Base-by-base conservation (phyloP, 2,329 filamentous ascomycete species). In the Microcyclospora tardicrescens region DNA sequence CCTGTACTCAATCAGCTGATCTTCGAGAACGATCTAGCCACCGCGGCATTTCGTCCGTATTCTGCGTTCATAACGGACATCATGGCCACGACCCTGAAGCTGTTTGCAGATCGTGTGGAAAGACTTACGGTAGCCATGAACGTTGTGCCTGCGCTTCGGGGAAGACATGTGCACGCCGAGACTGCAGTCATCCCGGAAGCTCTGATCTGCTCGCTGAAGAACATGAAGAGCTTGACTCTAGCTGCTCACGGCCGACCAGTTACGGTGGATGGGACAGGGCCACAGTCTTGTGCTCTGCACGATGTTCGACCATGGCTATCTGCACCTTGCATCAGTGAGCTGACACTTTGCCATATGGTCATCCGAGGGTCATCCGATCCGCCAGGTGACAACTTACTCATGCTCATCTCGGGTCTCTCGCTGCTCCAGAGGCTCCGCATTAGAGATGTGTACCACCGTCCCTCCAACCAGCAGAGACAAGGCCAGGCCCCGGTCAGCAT, bases 51-150 rank as follows among this genome's bases (percentile, higher is more conserved):
- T 11, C 15, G 16, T 15, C 12, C 15, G 16, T 15, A 14, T 11
- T 16, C 24, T 35, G 34, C 15, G n/a, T 35, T 14, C 12, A 16
- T 16, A 30, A 24, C 14, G 10, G 16, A 35, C 13, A 36, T 45
- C 3, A 14, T 32, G 6, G 36, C 34, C 5, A 31, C 16, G 6
- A 29, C 36, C 10, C 11, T 42, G 19, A 16, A 42, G 16, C 27
- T 45, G 10, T 47, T 41, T 34, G 36, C 28, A 5, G 33, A 35
- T 10, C 34, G 45, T 6, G 32, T 45, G 6, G 34, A 43, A 36
- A 37, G 29, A 16, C 24, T 43, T 16, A 41, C 40, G 11, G 31
- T 32, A 32, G 29, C 37, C 15, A 6, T n/a, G 12, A 32, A 32
- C 10, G 12, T 5, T 5, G 5, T 15, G 30, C 10, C 30, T 32